Conservation (phyloP, 345 rosid genomes). For the Arabis hirsuta region DNA sequence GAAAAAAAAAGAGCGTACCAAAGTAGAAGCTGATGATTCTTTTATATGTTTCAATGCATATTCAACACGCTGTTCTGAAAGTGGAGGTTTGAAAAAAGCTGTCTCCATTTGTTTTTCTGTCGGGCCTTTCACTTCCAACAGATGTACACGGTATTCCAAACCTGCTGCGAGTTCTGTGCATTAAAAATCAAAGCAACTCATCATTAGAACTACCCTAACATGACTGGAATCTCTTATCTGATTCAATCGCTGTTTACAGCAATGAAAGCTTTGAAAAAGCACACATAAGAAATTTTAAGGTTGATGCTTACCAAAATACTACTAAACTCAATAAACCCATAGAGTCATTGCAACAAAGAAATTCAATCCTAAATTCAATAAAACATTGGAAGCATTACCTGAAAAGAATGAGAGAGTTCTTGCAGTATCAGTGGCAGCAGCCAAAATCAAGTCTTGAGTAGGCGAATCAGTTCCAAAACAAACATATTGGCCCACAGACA, state of each 20-base stretch:
- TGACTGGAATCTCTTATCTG: not conserved
- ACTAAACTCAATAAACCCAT: no score
- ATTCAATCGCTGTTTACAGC: no score
- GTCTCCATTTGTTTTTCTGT: conserved; percentile 94
- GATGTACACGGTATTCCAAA: conserved; percentile 54
- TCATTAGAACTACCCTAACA: not conserved
- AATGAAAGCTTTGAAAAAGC: no score
- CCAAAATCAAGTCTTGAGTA: conserved; percentile 54
- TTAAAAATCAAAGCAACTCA: conserved; percentile 22
- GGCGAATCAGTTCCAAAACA: conserved; percentile 48
- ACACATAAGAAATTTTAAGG: no score
- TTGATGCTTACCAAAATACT: no score
- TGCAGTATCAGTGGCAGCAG: conserved; percentile 58
- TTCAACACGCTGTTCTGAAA: conserved; percentile 92
- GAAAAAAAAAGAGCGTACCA: conserved; percentile 55
- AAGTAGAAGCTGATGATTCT: conserved; percentile 68
- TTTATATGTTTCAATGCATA: conserved; percentile 79
- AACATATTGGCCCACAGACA: conserved; percentile 79
- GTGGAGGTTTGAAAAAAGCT: conserved; percentile 90
- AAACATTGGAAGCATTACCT: conserved; percentile 47
- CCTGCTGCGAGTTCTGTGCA: conserved; percentile 46
- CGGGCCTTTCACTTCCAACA: conserved; percentile 72
- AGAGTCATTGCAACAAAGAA: no score
- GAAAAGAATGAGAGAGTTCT: conserved; percentile 51
- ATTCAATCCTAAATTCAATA: no score